These are phyloP conservation scores for Backusella sp. DNA, from an alignment of 192 early-diverging fungal species.

Conservation along the genomic window DNA sequence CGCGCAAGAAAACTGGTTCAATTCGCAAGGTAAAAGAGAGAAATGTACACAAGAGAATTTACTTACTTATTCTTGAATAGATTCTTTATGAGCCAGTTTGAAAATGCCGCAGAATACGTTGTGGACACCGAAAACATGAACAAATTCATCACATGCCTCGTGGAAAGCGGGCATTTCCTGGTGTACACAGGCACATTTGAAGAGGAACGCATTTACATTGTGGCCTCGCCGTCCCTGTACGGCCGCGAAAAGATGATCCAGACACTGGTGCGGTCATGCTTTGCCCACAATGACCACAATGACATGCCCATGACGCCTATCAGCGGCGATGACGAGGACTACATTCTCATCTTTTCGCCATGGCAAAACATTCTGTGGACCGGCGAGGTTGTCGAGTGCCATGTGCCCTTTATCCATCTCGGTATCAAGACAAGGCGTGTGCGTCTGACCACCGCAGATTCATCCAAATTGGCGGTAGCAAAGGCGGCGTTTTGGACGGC, in stretches of 20 bases:
- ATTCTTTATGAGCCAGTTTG: slow-evolving; percentile 52
- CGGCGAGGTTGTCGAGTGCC: slow-evolving; percentile 47
- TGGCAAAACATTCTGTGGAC: slow-evolving; percentile 56
- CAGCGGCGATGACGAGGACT: slow-evolving; percentile 37
- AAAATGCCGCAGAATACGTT: slow-evolving; percentile 77
- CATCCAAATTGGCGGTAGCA: slow-evolving; percentile 38
- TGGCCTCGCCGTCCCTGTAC: slow-evolving; percentile 58
- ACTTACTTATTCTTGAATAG: slow-evolving; percentile 13
- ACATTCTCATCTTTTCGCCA: slow-evolving; percentile 61
- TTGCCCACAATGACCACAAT: slow-evolving; percentile 13
- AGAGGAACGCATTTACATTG: slow-evolving; percentile 66
- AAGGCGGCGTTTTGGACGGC: slow-evolving; percentile 52
- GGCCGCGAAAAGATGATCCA: slow-evolving; percentile 24
- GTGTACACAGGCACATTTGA: slow-evolving; percentile 73
- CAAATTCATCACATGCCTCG: slow-evolving; percentile 60
- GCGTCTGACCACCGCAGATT: slow-evolving; percentile 54
- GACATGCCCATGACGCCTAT: neutral
- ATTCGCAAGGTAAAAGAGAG: slow-evolving; percentile 52
- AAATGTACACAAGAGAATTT: neutral
- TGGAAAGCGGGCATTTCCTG: slow-evolving; percentile 70
- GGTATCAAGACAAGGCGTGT: slow-evolving; percentile 56
- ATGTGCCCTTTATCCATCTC: slow-evolving; percentile 34
- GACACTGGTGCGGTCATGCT: slow-evolving; percentile 21
- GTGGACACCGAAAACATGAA: slow-evolving; percentile 56
- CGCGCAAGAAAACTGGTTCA: slow-evolving; percentile 63